Evolutionary conservation across 306 rosid genomes (phyloP).

Genomic region (Dalbergia cultrata): DNA sequence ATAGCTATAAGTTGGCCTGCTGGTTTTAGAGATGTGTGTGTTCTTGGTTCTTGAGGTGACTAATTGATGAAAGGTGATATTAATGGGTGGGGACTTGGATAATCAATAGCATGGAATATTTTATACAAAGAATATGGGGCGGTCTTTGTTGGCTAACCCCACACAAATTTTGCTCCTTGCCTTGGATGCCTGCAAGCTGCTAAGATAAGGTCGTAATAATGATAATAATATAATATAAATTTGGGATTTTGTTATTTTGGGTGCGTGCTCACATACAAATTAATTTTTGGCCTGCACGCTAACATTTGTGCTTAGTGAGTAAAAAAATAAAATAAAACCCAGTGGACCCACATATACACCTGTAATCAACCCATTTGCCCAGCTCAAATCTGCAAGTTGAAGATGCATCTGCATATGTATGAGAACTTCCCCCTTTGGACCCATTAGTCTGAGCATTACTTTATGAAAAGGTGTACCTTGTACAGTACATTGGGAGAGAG

Average conservation of each 20-base stretch:
- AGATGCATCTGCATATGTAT: too few species aligned
- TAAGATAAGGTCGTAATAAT: conserved; percentile 1
- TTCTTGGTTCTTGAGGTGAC: background rate
- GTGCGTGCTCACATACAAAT: too few species aligned
- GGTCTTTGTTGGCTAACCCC: conserved; percentile 39
- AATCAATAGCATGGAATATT: background rate
- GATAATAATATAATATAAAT: background rate
- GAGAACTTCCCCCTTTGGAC: background rate
- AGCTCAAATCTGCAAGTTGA: too few species aligned
- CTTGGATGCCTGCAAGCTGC: conserved; percentile 45
- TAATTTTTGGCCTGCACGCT: too few species aligned
- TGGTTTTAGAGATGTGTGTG: background rate
- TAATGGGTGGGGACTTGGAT: background rate
- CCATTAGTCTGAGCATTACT: conserved; percentile 22
- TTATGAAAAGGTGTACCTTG: conserved; percentile 54
- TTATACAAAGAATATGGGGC: background rate
- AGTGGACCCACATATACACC: too few species aligned
- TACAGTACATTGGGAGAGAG: conserved; percentile 15
- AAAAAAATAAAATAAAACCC: too few species aligned
- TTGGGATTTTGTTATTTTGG: background rate
- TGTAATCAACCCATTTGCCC: too few species aligned
- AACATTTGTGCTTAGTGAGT: too few species aligned
- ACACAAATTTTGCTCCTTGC: conserved; percentile 37
- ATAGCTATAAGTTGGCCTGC: background rate
- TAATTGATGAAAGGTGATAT: background rate